These are phyloP conservation scores for Pseudogymnoascus sp. DNA, from an alignment of 2,329 filamentous ascomycete genomes.

Conservation along the genomic window DNA sequence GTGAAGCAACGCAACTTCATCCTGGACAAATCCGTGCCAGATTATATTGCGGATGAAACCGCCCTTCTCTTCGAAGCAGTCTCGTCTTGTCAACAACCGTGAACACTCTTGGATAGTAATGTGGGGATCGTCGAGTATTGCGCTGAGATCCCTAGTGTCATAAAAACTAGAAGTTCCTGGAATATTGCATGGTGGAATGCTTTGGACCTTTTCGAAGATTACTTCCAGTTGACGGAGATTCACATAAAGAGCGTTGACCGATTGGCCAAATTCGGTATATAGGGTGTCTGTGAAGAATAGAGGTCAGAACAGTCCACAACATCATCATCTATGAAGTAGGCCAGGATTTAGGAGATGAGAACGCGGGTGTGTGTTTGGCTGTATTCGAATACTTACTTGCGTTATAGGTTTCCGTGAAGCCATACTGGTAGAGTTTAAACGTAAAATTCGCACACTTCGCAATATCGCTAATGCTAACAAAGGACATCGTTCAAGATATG, in stretches of 20 bases:
- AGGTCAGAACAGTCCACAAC: not conserved
- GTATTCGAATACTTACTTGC: not conserved
- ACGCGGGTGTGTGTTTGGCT: not conserved
- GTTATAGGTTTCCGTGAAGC: not conserved
- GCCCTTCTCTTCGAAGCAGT: slow-evolving; percentile 18
- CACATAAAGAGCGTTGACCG: not conserved
- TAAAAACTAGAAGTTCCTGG: not conserved
- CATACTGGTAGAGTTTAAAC: not conserved
- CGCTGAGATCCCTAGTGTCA: not conserved
- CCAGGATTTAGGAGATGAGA: not conserved
- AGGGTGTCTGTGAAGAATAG: not conserved
- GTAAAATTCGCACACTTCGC: not conserved
- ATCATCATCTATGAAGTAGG: not conserved
- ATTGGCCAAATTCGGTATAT: not conserved
- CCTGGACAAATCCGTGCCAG: slow-evolving; percentile 17
- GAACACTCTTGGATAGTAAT: not conserved
- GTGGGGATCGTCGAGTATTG: not conserved
- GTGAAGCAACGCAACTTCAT: slow-evolving; percentile 15
- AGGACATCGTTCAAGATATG: not conserved
- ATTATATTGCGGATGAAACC: slow-evolving; percentile 17
- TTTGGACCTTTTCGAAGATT: not conserved
- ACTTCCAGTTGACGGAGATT: not conserved
- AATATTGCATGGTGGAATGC: not conserved
- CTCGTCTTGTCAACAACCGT: not conserved
- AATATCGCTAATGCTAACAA: not conserved